Evolutionary conservation across 768 basidiomycete genomes (phyloP).

Genomic region (Termitomyces sp.): DNA sequence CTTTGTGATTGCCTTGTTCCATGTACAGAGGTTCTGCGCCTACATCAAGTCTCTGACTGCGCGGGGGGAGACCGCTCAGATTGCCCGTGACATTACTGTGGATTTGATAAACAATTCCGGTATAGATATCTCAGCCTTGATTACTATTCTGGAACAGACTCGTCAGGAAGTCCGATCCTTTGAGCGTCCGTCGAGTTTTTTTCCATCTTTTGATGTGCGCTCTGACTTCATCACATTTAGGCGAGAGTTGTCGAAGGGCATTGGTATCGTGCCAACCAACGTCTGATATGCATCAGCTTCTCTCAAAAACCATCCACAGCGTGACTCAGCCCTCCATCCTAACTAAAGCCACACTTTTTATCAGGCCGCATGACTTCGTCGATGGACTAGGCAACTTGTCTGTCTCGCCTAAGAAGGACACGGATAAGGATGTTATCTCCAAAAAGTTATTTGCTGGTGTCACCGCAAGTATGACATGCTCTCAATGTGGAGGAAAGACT

Average conservation of each 20-base stretch:
- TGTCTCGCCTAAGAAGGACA: conserved; percentile 27
- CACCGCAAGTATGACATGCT: conserved; percentile 39
- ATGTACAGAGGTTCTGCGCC: conserved; percentile 57
- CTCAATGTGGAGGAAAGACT: conserved; percentile 62
- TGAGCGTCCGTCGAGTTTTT: conserved; percentile 22
- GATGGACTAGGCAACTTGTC: conserved; percentile 51
- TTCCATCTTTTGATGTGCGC: background rate
- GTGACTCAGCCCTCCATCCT: conserved; percentile 48
- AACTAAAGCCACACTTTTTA: conserved; percentile 64
- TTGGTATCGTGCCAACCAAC: conserved; percentile 61
- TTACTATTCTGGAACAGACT: conserved; percentile 39
- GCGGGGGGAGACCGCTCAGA: conserved; percentile 57
- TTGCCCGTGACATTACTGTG: conserved; percentile 58
- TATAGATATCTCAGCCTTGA: conserved; percentile 52
- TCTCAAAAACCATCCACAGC: conserved; percentile 41
- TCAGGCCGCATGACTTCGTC: conserved; percentile 69
- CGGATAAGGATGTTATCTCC: conserved; percentile 59
- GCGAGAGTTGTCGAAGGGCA: conserved; percentile 43
- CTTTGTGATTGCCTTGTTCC: conserved; percentile 43
- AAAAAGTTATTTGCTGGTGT: conserved; percentile 49
- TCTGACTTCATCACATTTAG: conserved; percentile 29
- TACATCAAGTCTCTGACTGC: conserved; percentile 51
- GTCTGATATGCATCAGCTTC: conserved; percentile 34
- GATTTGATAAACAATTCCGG: conserved; percentile 66
- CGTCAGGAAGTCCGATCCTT: conserved; percentile 28